These are phyloP conservation scores for Daldinia childiae DNA, from an alignment of 495 filamentous ascomycete genomes.

Conservation along the genomic window DNA sequence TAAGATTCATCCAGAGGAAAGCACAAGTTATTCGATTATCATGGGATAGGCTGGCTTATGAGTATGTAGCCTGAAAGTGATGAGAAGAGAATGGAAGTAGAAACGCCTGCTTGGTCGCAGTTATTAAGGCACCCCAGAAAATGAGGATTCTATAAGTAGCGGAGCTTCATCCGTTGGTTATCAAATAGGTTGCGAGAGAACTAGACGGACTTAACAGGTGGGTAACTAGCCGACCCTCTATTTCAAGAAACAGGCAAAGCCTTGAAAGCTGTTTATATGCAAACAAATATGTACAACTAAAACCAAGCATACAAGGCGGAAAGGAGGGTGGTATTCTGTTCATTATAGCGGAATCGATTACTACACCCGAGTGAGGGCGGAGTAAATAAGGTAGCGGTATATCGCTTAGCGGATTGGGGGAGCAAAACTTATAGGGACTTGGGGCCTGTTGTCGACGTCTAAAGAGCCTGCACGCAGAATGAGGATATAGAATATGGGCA, in stretches of 20 bases:
- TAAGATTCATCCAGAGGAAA: constrained; percentile 9
- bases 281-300: constrained; percentile 30
- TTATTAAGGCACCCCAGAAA: neutral
- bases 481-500: constrained; percentile 11
- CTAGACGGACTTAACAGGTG: neutral
- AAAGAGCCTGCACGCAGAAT: constrained; percentile 16
- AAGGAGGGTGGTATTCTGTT: neutral
- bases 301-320: constrained; percentile 18
- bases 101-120: neutral
- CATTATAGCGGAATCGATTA: constrained; percentile 5
- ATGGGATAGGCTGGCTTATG: neutral
- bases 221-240: constrained; percentile 2
- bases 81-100: neutral
- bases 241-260: neutral
- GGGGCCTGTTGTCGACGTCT: neutral
- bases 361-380: neutral
- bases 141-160: neutral
- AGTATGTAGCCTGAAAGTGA: neutral
- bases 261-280: constrained; percentile 4
- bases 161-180: neutral
- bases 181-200: neutral
- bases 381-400: neutral
- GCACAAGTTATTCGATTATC: neutral
- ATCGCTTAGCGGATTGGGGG: neutral
- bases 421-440: neutral